phyloP scores from a whole-genome alignment of 345 rosid genomes.

The Rhizophora mangle region DNA sequence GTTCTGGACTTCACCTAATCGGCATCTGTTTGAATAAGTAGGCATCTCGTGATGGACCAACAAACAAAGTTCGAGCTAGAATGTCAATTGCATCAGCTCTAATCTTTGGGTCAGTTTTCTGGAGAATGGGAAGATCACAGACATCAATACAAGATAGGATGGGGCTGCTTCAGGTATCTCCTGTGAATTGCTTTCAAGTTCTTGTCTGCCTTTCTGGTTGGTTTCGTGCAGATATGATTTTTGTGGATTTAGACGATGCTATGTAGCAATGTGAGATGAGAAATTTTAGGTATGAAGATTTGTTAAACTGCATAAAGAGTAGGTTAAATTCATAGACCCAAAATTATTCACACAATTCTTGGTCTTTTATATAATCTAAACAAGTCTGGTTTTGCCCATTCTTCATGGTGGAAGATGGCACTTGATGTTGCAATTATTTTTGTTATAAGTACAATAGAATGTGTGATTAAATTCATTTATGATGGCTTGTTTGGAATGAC shows the following conservation, averaged over 20 bases:
- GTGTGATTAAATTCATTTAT: neutral
- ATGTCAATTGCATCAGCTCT: constrained; percentile 97
- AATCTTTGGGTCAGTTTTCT: constrained; percentile 97
- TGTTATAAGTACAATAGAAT: neutral
- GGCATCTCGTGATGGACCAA: no score
- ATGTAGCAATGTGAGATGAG: no score
- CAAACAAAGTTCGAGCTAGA: constrained; percentile 84
- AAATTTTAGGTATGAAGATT: no score
- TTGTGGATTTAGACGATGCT: no score
- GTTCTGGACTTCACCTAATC: no score
- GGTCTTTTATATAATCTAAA: no score
- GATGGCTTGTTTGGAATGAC: neutral
- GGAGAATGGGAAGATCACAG: constrained; percentile 96
- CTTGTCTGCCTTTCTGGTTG: constrained; percentile 3
- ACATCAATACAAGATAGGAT: constrained; percentile 94
- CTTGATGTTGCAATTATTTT: neutral
- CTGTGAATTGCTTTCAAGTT: constrained; percentile 11
- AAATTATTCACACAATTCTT: no score
- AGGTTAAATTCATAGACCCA: no score
- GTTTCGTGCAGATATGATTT: constrained; percentile 2
- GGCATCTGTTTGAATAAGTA: no score
- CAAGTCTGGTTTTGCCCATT: no score
- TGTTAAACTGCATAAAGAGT: no score
- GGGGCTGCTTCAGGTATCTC: constrained; percentile 92
- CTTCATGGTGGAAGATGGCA: neutral